Evolutionary conservation across 495 filamentous ascomycete genomes (phyloP).

Genomic region (Talaromyces adpressus): DNA sequence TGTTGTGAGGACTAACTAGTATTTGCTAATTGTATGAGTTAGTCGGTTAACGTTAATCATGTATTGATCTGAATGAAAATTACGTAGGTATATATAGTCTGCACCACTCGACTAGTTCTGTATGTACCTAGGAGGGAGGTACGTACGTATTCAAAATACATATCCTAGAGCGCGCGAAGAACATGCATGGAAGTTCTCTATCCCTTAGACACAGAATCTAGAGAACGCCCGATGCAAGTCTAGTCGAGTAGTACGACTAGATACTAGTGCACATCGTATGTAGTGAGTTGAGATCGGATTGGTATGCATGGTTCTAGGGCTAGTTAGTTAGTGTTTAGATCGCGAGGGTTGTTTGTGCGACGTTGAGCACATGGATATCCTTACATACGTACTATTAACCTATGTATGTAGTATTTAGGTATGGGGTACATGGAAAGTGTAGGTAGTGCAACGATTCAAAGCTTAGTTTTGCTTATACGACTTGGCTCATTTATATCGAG

Average conservation of each 20-base stretch:
- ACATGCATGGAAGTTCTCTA: constrained; percentile 33
- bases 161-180: constrained; percentile 31
- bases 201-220: neutral
- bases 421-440: neutral
- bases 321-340: neutral
- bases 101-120: neutral
- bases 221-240: neutral
- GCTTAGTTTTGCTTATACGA: neutral
- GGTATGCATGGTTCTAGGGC: neutral
- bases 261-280: neutral
- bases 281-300: neutral
- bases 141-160: neutral
- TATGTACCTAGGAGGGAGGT: no score
- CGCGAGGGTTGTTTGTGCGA: neutral
- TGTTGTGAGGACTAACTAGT: neutral
- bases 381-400: neutral
- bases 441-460: neutral
- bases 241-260: neutral
- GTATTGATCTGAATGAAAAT: neutral
- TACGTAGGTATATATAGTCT: neutral
- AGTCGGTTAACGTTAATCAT: neutral
- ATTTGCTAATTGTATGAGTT: neutral
- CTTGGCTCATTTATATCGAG: neutral
- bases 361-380: neutral
- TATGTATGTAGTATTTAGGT: neutral